Percentiles rank a stretch among this genome's conserved stretches.
Evolutionary conservation across 202 grass and related monocot genomes (phyloP).

Genomic region (Setaria italica): DNA sequence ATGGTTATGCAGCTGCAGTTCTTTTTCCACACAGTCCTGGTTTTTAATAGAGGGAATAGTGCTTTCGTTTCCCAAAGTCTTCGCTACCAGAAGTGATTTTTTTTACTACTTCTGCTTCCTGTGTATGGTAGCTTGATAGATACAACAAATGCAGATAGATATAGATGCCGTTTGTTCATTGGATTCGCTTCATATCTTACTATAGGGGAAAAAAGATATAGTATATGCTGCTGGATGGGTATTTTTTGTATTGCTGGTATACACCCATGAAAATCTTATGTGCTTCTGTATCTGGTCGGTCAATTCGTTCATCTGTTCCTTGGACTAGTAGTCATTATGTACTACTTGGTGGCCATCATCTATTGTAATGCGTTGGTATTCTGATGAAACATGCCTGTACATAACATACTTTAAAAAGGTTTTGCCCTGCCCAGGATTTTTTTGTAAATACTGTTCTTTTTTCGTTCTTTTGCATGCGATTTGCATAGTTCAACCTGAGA

Average conservation of each 20-base stretch:
- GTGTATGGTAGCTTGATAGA: conserved; percentile 55
- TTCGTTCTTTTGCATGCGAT: neutral
- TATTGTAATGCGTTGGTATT: conserved; percentile 46
- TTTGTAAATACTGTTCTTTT: neutral
- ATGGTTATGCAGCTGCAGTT: conserved; percentile 3
- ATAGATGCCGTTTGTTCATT: conserved; percentile 53
- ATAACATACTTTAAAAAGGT: conserved; percentile 3
- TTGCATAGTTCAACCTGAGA: neutral
- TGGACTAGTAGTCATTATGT: conserved; percentile 18
- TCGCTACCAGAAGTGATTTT: conserved; percentile 48
- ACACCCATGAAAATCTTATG: conserved; percentile 22
- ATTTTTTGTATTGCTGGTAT: conserved; percentile 43
- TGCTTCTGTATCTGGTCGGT: conserved; percentile 29
- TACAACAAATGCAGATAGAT: conserved; percentile 51
- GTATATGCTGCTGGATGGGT: conserved; percentile 24
- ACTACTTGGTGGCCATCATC: conserved; percentile 23
- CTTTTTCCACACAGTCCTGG: neutral
- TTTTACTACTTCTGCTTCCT: conserved; percentile 50
- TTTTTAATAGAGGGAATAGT: conserved; percentile 48
- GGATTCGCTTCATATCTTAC: conserved; percentile 38
- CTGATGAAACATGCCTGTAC: conserved; percentile 56
- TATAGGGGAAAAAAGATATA: neutral
- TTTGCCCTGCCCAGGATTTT: neutral
- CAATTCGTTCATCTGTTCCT: conserved; percentile 24
- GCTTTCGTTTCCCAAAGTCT: conserved; percentile 30